Conservation (phyloP, 352 stramenopile genomes). For the Globisporangium viniferum region DNA sequence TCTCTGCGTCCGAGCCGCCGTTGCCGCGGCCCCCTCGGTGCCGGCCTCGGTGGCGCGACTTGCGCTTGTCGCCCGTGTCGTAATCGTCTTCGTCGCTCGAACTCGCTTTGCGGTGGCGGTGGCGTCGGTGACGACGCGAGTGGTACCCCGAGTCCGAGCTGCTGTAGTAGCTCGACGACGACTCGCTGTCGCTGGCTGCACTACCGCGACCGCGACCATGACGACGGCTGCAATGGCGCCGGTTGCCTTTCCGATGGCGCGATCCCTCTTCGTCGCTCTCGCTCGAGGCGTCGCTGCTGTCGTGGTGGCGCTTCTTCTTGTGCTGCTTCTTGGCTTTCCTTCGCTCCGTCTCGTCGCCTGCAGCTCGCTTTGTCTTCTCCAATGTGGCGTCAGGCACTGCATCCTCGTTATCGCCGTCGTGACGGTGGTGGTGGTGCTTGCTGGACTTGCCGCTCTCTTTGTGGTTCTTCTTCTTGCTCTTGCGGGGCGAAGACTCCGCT, state of each 20-base stretch:
- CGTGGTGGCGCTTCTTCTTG: conserved; percentile 49
- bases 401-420: conserved; percentile 23
- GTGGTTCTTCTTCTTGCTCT: conserved; percentile 63
- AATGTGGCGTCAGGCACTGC: conserved; percentile 9
- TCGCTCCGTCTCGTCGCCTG: conserved; percentile 17
- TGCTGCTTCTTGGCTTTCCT: conserved; percentile 33
- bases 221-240: conserved; percentile 21
- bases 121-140: conserved; percentile 36
- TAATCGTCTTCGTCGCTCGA: conserved; percentile 60
- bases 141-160: conserved; percentile 44
- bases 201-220: conserved; percentile 13
- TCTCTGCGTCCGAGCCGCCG: conserved; percentile 23
- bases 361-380: neutral
- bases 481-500: conserved; percentile 34
- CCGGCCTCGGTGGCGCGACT: conserved; percentile 19
- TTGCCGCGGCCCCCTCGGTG: conserved; percentile 30
- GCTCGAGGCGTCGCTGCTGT: conserved; percentile 41
- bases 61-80: conserved; percentile 45
- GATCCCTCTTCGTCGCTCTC: conserved; percentile 30
- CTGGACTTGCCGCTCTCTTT: conserved; percentile 15
- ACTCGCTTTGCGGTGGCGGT: conserved; percentile 31
- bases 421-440: conserved; percentile 29
- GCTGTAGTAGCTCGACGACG: conserved; percentile 38
- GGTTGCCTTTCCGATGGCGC: conserved; percentile 23
- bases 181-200: conserved; percentile 42